phyloP scores from a whole-genome alignment of 2,329 filamentous ascomycete species.

The Fusarium scirpi region DNA sequence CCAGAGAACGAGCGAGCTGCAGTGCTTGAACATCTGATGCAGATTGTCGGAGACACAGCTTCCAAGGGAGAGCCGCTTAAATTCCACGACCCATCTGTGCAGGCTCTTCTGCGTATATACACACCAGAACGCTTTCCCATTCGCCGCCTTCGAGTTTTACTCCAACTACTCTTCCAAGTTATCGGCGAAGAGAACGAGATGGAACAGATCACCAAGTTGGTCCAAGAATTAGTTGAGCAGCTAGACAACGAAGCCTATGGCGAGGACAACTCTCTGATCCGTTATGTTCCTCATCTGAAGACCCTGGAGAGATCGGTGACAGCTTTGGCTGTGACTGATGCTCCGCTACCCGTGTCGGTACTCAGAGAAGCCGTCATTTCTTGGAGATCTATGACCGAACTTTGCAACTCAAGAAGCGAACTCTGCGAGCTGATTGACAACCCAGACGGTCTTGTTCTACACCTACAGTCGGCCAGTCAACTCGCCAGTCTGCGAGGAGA shows the following conservation, averaged over 20 bases:
- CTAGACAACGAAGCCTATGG: constrained; percentile 54
- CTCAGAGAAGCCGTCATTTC: constrained; percentile 54
- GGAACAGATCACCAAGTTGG: constrained; percentile 55
- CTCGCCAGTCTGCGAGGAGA: constrained; percentile 65
- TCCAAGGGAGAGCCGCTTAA: constrained; percentile 52
- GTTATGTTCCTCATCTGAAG: constrained; percentile 63
- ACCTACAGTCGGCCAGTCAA: constrained; percentile 64
- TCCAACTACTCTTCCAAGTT: constrained; percentile 61
- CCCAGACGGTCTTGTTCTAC: constrained; percentile 60
- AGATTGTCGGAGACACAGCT: constrained; percentile 58
- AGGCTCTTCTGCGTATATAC: constrained; percentile 63
- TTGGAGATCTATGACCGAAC: constrained; percentile 60
- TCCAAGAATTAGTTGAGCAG: constrained; percentile 54
- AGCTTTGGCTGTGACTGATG: constrained; percentile 56
- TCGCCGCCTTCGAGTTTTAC: constrained; percentile 63
- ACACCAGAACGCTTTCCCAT: constrained; percentile 63
- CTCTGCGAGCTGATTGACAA: constrained; percentile 62
- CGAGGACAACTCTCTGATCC: constrained; percentile 59
- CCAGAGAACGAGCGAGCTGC: constrained; percentile 65
- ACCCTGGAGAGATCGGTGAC: constrained; percentile 59
- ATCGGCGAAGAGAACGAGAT: constrained; percentile 59
- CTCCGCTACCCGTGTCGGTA: constrained; percentile 47
- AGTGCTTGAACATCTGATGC: constrained; percentile 70
- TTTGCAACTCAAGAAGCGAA: constrained; percentile 55
- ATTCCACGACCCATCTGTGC: constrained; percentile 60